Base-by-base conservation (phyloP, 2,329 filamentous ascomycete species). In the Juglanconis oblonga region DNA sequence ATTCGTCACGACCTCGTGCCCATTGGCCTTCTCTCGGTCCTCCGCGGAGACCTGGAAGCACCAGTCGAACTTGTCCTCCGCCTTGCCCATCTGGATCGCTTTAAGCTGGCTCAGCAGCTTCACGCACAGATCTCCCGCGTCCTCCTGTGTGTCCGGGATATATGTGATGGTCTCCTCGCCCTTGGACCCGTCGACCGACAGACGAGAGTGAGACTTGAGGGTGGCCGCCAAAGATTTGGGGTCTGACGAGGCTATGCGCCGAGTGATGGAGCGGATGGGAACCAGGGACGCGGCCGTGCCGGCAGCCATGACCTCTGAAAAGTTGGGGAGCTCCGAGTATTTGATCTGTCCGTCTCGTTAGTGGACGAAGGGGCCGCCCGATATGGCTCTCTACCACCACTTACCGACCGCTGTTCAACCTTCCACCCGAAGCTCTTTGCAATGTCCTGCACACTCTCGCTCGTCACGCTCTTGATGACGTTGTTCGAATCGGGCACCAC, bases 231-330 rank as follows among this genome's bases (percentile, higher is more conserved):
- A 74, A 17, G 77, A 79, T 44, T 74, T 71, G 11, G 76, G 65
- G 13, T 76, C 74, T 4, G 73, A 69, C 1, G 75, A 66, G 54
- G 71, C 65, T 50, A 76, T 64, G 48, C 79, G 83, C 68, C 92
- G 86, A 3, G 91, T 95, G 72, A 98, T 96, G 67, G 90, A 95
- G 63, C 89, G 89, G 74, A 97, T 95, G 1, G 94, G 94, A 3
- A 98, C 93, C 57, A 99, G 81, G 0, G 91, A 91, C 0, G 93
- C 94, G 0, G 94, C 94, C 0, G 94, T 98, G 1, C 94, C 94
- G 3, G 92, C 93, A 4, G 94, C 95, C 76, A 97, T 87, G 55
- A 99, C 87, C 75, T 98, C 94, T 54, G 69, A 72, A 67, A 84
- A 84, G 56, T 70, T 66, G 10, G 78, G 74, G 17, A 87, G 78